These are phyloP conservation scores for Blastomyces emzantsi DNA, from an alignment of 2,329 filamentous ascomycete species.

Conservation along the genomic window DNA sequence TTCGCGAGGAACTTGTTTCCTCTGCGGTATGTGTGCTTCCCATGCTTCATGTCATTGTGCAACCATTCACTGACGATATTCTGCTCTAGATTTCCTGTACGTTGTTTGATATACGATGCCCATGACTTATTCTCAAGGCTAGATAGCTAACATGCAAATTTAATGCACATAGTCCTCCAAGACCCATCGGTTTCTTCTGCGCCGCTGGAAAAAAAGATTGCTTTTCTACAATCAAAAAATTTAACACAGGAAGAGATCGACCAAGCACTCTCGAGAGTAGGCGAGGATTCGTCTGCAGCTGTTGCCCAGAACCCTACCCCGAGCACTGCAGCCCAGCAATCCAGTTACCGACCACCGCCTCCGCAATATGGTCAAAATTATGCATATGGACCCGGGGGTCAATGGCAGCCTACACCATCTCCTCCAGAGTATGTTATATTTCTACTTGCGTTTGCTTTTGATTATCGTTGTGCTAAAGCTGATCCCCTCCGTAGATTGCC, in stretches of 20 bases:
- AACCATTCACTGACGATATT: constrained; percentile 21
- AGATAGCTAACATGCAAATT: background rate
- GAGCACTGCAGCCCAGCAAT: constrained; percentile 38
- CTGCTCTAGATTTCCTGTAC: constrained; percentile 44
- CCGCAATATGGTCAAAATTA: constrained; percentile 37
- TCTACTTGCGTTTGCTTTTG: background rate
- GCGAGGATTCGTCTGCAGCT: constrained; percentile 40
- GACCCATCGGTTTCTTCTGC: constrained; percentile 86
- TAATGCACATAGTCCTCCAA: constrained; percentile 62
- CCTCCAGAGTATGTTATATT: constrained; percentile 44
- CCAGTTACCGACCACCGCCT: constrained; percentile 33
- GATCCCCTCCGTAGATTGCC: constrained; percentile 43
- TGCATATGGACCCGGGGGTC: constrained; percentile 44
- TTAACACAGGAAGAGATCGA: constrained; percentile 94
- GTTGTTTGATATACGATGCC: constrained; percentile 18
- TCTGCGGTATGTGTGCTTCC: constrained; percentile 56
- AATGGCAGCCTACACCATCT: constrained; percentile 44
- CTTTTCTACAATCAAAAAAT: constrained; percentile 94
- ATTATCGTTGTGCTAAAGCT: background rate
- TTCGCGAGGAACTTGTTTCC: constrained; percentile 77
- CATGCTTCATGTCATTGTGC: constrained; percentile 21
- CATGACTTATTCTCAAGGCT: background rate
- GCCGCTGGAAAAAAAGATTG: constrained; percentile 83
- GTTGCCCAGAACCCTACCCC: constrained; percentile 39
- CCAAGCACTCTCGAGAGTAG: constrained; percentile 65